Evolutionary conservation across 179 eudicot genomes (phyloP), one percentile per base, ranked within the genome.

Genomic region (Beta corolliflora): DNA sequence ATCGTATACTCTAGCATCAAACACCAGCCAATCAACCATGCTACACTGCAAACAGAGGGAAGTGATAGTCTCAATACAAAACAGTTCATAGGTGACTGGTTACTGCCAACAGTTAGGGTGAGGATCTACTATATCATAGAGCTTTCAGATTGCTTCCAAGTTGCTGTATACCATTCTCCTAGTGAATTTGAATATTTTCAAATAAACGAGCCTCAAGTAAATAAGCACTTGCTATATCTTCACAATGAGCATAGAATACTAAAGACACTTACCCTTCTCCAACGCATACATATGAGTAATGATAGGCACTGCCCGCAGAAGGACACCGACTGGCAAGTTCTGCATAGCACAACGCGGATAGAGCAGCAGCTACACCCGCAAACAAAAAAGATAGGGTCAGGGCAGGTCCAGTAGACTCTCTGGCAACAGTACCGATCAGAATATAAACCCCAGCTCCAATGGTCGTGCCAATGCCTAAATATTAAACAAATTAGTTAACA

Each of bases 221-320:
- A 53, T 11, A 63, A 46, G 61, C 50, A 55, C 56, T 53, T 46
- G 16, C 69, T 36, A 64, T 52, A 31, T 44, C 14, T 50, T 46
- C 55, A 69, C n/a, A 52, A 53, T 41, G 77, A 75, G 46, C 31
- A 71, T 19, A 25, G 5, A n/a, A 71, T 58, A 63, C 18, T 18
- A 44, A 29, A 45, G 73, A 48, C 56, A 79, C 80, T 86, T 86
- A 95, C 99, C 98, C 97, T 91, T 95, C 99, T 61, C 99, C 99
- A 61, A 90, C 93, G 73, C 99, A 95, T 65, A 95, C 92, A 84
- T 95, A 95, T 4, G 99, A 87, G 85, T 95, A 95, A 77, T 95
- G 99, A 87, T 95, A 95, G 84, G 99, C 98, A 87, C 95, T 95
- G 76, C 99, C 99, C 44, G 99, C 99, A 15, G 99, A 95, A 75